Base-by-base conservation (phyloP, 495 filamentous ascomycete genomes). In the Penicillium paxilli region DNA sequence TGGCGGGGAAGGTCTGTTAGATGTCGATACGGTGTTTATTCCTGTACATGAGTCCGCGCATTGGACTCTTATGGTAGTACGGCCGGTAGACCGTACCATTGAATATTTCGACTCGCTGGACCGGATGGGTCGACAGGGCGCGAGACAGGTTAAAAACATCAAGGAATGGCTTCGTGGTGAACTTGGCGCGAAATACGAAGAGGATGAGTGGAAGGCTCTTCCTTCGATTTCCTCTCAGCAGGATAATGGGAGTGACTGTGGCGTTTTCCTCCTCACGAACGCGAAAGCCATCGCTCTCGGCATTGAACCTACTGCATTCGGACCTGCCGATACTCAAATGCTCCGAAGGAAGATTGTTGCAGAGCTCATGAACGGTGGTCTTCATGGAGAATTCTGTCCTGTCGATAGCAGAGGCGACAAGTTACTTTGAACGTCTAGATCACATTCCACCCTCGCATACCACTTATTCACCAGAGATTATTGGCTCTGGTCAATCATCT, bases 241-340 rank as follows among this genome's bases (percentile, higher is more conserved):
- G 57, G 72, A 72, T 44, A 95, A 95, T 59, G 80, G 80, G 1
- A 83, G 72, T 52, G 91, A 96, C 63, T 96, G 91, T 54, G 91
- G 91, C 5, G 87, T 91, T 3, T 95, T 93, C 60, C 78, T 86
- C 4, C 80, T 88, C 17, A 87, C 86, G 1, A 92, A 88, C 28
- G 85, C 86, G 28, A 85, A 89, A 50, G 88, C 86, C 59, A 63
- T 91, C 20, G 77, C 84, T 0, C 61, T 88, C 7, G 85, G 84
- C 0, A 63, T 90, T 10, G 80, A 86, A 49, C 87, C 87, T 0
- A 78, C 72, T 48, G 70, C 75, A 0, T 89, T 88, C 58, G 66
- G 69, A 0, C 68, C 83, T 20, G n/a, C 24, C 0, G 78, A 91
- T 47, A 83, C 88, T 55, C 65, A 71, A 11, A 60, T 77, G 10